Conservation (phyloP, 345 rosid genomes). For the Stellera chamaejasme region DNA sequence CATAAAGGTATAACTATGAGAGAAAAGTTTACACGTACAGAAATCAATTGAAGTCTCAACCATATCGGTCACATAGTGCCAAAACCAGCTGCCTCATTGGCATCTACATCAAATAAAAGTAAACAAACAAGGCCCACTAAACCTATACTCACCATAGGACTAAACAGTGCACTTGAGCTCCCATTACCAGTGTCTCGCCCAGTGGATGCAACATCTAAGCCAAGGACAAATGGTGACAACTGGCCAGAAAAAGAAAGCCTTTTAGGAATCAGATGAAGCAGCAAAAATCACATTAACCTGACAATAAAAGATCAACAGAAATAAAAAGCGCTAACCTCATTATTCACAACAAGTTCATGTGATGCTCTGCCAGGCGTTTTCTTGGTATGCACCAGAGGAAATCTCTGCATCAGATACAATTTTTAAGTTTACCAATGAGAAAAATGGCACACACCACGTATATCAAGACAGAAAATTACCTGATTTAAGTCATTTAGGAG, state of each 20-base stretch:
- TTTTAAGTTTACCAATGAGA: not conserved
- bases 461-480: conserved; percentile 30
- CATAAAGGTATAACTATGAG: no score
- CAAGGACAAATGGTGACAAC: conserved; percentile 59
- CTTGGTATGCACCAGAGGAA: conserved; percentile 35
- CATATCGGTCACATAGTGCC: not conserved
- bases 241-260: no score
- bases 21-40: no score
- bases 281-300: conserved; percentile 20
- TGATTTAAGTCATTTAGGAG: conserved; percentile 59
- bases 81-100: no score
- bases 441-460: not conserved
- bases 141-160: conserved; percentile 26
- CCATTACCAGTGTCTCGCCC: conserved; percentile 28
- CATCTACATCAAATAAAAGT: not conserved
- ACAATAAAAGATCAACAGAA: conserved; percentile 8
- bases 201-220: conserved; percentile 26
- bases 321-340: conserved; percentile 33
- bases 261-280: no score
- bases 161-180: conserved; percentile 25
- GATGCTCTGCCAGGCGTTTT: conserved; percentile 19
- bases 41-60: not conserved
- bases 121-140: conserved; percentile 1
- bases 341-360: conserved; percentile 24
- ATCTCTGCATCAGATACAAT: conserved; percentile 25